phyloP scores from a whole-genome alignment of 1,284 basidiomycete species.

The Puccinia sorghi region DNA sequence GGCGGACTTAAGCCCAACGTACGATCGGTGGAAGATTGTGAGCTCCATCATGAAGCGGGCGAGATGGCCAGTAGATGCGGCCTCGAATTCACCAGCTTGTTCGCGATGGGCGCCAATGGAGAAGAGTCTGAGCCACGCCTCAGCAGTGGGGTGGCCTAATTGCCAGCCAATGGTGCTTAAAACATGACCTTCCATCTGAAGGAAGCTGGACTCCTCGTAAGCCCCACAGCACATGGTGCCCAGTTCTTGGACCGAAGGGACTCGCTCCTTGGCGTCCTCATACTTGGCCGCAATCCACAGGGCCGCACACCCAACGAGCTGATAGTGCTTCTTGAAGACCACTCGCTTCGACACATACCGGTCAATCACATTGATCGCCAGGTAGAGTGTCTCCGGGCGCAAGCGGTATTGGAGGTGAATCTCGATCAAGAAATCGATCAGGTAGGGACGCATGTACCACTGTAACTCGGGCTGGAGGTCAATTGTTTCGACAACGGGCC shows the following conservation, averaged over 20 bases:
- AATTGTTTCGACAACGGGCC: conserved; percentile 85
- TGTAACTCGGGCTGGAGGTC: conserved; percentile 95
- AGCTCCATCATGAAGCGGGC: conserved; percentile 98
- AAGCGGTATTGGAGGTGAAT: conserved; percentile 96
- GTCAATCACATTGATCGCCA: conserved; percentile 97
- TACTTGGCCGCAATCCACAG: conserved; percentile 99
- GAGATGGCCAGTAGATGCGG: conserved; percentile 77
- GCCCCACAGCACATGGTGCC: conserved; percentile 90
- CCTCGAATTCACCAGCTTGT: conserved; percentile 19
- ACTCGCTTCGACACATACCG: conserved; percentile 98
- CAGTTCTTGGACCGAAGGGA: conserved; percentile 90
- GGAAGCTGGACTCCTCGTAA: conserved; percentile 93
- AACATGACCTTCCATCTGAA: conserved; percentile 95
- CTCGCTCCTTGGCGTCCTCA: conserved; percentile 97
- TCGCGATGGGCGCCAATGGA: conserved; percentile 57
- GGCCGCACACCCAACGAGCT: conserved; percentile 96
- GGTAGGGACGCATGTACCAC: conserved; percentile 87
- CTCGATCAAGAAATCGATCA: conserved; percentile 98
- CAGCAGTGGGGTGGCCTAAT: conserved; percentile 95
- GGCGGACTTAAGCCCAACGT: conserved; percentile 80
- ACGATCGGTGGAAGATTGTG: conserved; percentile 94
- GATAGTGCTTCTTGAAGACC: conserved; percentile 98
- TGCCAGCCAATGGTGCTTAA: conserved; percentile 94
- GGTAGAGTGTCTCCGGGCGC: conserved; percentile 95
- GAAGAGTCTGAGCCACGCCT: conserved; percentile 82